Evolutionary conservation across 1,284 basidiomycete genomes (phyloP), one percentile per base, ranked within the genome.

Genomic region (Cryptococcus sp.): DNA sequence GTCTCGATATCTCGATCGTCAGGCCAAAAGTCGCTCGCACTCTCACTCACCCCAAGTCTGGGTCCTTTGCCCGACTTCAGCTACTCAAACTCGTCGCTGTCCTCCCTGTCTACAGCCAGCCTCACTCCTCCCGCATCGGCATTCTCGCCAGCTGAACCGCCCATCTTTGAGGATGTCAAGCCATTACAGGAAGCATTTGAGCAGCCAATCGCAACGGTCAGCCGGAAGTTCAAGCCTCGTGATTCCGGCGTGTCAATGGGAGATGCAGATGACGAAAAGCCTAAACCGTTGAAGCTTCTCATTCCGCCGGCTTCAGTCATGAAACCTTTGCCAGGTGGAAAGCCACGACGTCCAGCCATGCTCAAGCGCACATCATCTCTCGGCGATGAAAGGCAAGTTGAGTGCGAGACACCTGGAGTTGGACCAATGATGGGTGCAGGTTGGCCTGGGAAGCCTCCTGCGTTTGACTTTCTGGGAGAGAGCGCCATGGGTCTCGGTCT

Each of bases 111-210:
- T 5, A 72, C 68, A 16, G 59, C 64, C 4, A 67, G 60, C 39
- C 56, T 69, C 34, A 74, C 71, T 0, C 73, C 73, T 10, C 69
- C 72, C 1, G 54, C 62, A n/a, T 67, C 70, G 0, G 61, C 66
- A 15, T 68, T 71, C 49, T 68, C 68, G 20, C 66, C 69, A 15
- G 65, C 66, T 41, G 72, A 75, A 57, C 69, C 70, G 22, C 73
- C 68, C 25, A 68, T 75, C 22, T 78, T 80, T 58, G 77, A 78
- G 41, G 69, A 78, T 45, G 73, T 78, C 54, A 78, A 76, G 56
- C 78, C 78, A n/a, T 66, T 78, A 37, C 74, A 73, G 34, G 74
- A 78, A 49, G 77, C 70, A 3, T 80, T 78, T 57, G 71, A 74
- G 43, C 66, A 68, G 20, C 62, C 70, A 6, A 52, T 52, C n/a